Conservation (phyloP, 2,329 filamentous ascomycete species). For the Arthrobotrys pseudoclavata region DNA sequence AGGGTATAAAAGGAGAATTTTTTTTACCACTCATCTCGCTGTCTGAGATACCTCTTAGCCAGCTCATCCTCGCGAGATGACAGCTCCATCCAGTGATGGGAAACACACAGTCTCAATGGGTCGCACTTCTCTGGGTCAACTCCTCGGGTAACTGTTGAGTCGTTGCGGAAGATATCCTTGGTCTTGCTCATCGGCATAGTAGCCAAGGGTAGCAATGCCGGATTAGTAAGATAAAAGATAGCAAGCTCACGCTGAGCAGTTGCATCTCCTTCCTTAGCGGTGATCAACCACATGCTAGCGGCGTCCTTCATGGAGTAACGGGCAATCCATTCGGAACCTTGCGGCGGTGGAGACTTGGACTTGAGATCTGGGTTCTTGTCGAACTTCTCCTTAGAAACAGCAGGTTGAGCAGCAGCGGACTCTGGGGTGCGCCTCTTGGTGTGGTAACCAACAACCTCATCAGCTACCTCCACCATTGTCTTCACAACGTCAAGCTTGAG, state of each 20-base stretch:
- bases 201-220: slow-evolving; percentile 83
- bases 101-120: slow-evolving; percentile 90
- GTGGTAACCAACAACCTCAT: slow-evolving; percentile 78
- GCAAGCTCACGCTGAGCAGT: slow-evolving; percentile 93
- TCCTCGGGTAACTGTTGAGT: slow-evolving; percentile 77
- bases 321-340: slow-evolving; percentile 62
- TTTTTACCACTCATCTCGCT: slow-evolving; percentile 74
- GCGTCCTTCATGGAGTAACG: slow-evolving; percentile 81
- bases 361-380: slow-evolving; percentile 63
- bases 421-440: slow-evolving; percentile 73
- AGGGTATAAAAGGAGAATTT: slow-evolving; percentile 19
- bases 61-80: slow-evolving; percentile 88
- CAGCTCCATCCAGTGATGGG: slow-evolving; percentile 96
- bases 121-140: slow-evolving; percentile 77
- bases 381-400: slow-evolving; percentile 61
- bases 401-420: slow-evolving; percentile 44
- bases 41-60: slow-evolving; percentile 83
- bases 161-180: slow-evolving; percentile 88
- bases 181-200: slow-evolving; percentile 87
- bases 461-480: slow-evolving; percentile 82
- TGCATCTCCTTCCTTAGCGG: slow-evolving; percentile 89
- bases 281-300: slow-evolving; percentile 89
- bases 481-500: slow-evolving; percentile 89
- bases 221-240: slow-evolving; percentile 91
- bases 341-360: slow-evolving; percentile 61